Evolutionary conservation across 139 green algal species (phyloP).

Genomic region (Coccomyxa sp.): DNA sequence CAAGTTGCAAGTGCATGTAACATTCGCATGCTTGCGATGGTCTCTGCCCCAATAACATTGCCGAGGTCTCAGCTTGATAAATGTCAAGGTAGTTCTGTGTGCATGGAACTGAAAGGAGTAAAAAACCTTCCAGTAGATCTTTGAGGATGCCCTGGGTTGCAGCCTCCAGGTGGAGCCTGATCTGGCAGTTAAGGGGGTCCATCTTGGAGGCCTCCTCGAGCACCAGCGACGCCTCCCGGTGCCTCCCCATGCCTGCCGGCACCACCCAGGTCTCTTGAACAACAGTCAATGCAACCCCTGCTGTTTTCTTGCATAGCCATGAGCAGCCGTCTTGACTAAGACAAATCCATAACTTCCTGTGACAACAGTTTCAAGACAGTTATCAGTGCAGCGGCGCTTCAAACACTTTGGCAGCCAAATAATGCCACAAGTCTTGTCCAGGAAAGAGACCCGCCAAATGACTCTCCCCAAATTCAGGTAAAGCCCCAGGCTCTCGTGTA

Average conservation of each 20-base stretch:
- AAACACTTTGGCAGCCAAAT: neutral
- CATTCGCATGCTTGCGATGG: no score
- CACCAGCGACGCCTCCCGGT: constrained; percentile 24
- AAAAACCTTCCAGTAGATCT: constrained; percentile 44
- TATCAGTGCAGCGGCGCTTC: neutral
- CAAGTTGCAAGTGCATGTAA: no score
- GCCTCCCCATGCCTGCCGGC: constrained; percentile 29
- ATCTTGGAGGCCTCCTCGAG: constrained; percentile 44
- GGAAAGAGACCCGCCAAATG: no score
- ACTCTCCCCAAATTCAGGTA: no score
- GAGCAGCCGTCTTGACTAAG: neutral
- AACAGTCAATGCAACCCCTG: neutral
- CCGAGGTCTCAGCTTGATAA: neutral
- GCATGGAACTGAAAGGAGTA: neutral
- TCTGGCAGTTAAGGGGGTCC: constrained; percentile 45
- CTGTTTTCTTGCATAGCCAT: no score
- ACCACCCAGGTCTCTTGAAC: neutral
- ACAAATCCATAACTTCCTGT: neutral
- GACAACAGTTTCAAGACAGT: neutral
- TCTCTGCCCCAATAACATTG: no score
- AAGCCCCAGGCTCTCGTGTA: no score
- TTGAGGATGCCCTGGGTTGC: constrained; percentile 42
- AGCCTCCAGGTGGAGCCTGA: constrained; percentile 47
- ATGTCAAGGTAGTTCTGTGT: neutral
- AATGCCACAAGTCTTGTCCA: neutral